Evolutionary conservation across 129 eudicot species (phyloP), one percentile per base, ranked within the genome.

Genomic region (Dittrichia graveolens): DNA sequence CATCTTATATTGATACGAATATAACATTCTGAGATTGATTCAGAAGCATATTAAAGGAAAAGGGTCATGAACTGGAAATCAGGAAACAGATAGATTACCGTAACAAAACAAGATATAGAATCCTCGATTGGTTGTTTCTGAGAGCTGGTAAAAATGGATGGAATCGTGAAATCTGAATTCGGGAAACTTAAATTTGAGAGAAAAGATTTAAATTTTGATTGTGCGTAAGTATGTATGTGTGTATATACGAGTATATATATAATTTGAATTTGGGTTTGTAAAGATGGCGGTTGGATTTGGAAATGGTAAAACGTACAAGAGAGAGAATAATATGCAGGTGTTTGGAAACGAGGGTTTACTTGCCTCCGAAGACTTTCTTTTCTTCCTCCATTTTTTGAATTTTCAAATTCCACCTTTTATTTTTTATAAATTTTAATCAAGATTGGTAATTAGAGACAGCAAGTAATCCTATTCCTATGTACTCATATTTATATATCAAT

Each of bases 301-400:
- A 77, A 77, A 61, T 2, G 56, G 81, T 77, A 70, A 77, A 77
- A 77, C 81, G 72, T 70, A 77, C 58, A 65, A 73, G 78, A 77
- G 76, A 83, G 77, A 71, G 44, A 44, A 66, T 55, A 15, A 63
- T 38, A 69, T 44, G 80, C 43, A 40, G 39, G 60, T 78, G 72
- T 61, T 43, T 61, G 70, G 81, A 70, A 70, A 70, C 67, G 47
- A 18, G 75, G 67, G 82, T 64, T 82, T 86, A 61, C 96, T 89
- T 89, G 86, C 68, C 75, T 73, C 60, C 67, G 75, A 89, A 85
- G 89, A 84, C 82, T 85, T 45, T 54, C 60, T 12, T 83, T 53
- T 79, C 69, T 46, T 50, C 61, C 35, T 63, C 67, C 7, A 7
- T 14, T 3, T 62, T 12, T 31, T 60, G 41, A 63, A 6, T 14